These are phyloP conservation scores for Phytophthora melonis DNA, from an alignment of 352 stramenopile species.

Conservation along the genomic window DNA sequence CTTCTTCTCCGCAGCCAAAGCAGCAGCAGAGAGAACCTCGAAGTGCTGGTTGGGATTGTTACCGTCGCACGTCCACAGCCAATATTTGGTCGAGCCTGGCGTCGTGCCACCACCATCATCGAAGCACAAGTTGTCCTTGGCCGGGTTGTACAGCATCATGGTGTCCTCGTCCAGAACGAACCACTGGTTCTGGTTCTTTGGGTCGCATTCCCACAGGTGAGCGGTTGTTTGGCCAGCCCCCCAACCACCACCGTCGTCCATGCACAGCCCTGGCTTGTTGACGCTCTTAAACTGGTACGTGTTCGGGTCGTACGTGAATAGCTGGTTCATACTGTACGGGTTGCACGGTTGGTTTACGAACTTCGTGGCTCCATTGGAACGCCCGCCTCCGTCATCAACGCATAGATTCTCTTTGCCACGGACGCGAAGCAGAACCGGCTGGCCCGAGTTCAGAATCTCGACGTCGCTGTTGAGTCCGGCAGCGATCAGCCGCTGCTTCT, in stretches of 20 bases:
- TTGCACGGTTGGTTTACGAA: conserved; percentile 34
- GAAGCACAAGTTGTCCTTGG: conserved; percentile 46
- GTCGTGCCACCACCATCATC: conserved; percentile 36
- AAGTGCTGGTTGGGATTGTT: conserved; percentile 31
- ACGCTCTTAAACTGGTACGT: conserved; percentile 21
- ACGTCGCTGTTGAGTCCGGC: conserved; percentile 16
- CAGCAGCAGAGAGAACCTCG: conserved; percentile 14
- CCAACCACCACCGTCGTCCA: conserved; percentile 34
- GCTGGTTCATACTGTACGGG: conserved; percentile 24
- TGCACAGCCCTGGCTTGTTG: conserved; percentile 20
- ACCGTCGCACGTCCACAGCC: conserved; percentile 24
- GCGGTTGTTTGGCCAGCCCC: conserved; percentile 15
- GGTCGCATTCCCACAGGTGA: conserved; percentile 34
- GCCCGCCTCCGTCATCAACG: conserved; percentile 44
- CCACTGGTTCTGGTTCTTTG: conserved; percentile 38
- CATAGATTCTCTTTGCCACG: conserved; percentile 40
- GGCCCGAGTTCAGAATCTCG: conserved; percentile 20
- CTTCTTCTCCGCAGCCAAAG: conserved; percentile 22
- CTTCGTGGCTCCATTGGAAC: conserved; percentile 25
- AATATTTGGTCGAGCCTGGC: conserved; percentile 6
- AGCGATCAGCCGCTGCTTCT: conserved; percentile 18
- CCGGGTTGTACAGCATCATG: conserved; percentile 42
- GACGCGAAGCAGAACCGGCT: conserved; percentile 35
- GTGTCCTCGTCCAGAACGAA: conserved; percentile 41
- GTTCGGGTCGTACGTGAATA: conserved; percentile 26